A percentile compares a stretch with the other conserved stretches of the same genome.
Conservation (phyloP, 768 basidiomycete species). For the Hypsizygus marmoreus region DNA sequence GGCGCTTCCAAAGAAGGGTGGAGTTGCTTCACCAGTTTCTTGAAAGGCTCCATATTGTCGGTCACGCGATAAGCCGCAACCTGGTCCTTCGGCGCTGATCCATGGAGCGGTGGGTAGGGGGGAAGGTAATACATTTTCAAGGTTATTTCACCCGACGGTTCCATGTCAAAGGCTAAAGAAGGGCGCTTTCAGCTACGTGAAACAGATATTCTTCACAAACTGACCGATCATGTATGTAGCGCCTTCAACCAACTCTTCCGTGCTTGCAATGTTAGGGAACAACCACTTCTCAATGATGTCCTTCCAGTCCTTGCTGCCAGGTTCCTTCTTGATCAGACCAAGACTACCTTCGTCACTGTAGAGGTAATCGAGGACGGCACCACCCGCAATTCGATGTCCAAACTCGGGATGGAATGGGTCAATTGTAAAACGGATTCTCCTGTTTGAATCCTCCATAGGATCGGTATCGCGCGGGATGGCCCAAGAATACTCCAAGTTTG, state of each 20-base stretch:
- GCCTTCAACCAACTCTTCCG: conserved; percentile 13
- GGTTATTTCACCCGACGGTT: conserved; percentile 16
- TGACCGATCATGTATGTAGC: conserved; percentile 18
- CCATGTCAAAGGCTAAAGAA: conserved; percentile 14
- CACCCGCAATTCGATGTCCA: conserved; percentile 16
- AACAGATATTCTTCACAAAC: conserved; percentile 7
- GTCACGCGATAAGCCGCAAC: conserved; percentile 18
- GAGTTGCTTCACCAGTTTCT: conserved; percentile 5
- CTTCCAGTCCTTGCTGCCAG: conserved; percentile 15
- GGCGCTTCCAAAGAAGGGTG: conserved; percentile 12
- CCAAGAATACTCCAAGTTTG: conserved; percentile 19
- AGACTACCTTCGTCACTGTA: conserved; percentile 14
- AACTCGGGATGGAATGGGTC: conserved; percentile 19
- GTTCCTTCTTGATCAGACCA: conserved; percentile 13
- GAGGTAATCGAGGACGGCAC: conserved; percentile 14
- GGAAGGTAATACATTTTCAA: conserved; percentile 19
- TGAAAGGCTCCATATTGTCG: conserved; percentile 12
- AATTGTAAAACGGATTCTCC: conserved; percentile 16
- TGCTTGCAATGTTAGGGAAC: conserved; percentile 14
- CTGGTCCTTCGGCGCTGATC: conserved; percentile 7
- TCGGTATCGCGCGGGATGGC: conserved; percentile 15
- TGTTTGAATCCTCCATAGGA: conserved; percentile 13
- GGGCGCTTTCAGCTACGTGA: conserved; percentile 2
- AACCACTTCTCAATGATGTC: conserved; percentile 16
- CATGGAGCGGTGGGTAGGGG: conserved; percentile 10